Evolutionary conservation across 2,329 filamentous ascomycete species (phyloP).

Genomic region (Scytalidium lignicola): DNA sequence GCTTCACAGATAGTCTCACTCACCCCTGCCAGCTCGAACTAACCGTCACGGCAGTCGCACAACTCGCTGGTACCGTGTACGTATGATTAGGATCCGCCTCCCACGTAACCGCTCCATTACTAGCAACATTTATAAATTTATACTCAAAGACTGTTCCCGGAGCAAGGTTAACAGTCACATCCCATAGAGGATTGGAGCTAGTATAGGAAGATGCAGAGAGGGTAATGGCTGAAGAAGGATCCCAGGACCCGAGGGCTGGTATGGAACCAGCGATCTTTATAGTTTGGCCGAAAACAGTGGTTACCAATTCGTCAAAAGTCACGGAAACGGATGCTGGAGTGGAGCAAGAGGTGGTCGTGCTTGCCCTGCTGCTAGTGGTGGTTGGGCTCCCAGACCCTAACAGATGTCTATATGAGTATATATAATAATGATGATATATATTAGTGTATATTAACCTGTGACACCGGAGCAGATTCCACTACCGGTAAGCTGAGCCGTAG

Average conservation of each 20-base stretch:
- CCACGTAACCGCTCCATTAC: conserved; percentile 54
- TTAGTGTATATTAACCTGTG: conserved; percentile 15
- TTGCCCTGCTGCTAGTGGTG: conserved; percentile 13
- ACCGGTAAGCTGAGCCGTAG: conserved; percentile 27
- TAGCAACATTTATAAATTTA: conserved; percentile 60
- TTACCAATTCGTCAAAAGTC: conserved; percentile 55
- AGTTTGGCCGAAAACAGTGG: conserved; percentile 56
- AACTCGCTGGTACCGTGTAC: conserved; percentile 21
- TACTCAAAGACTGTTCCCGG: conserved; percentile 56
- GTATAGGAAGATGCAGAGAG: conserved; percentile 58
- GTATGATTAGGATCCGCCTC: conserved; percentile 46
- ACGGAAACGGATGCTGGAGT: conserved; percentile 47
- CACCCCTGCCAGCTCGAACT: conserved; percentile 4
- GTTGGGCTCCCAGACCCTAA: neutral
- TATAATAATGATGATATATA: conserved; percentile 3
- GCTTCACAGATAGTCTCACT: neutral
- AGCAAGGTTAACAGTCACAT: conserved; percentile 45
- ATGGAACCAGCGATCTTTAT: conserved; percentile 61
- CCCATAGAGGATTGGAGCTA: conserved; percentile 56
- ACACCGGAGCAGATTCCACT: conserved; percentile 30
- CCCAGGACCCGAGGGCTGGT: conserved; percentile 58
- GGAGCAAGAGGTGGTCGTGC: conserved; percentile 34
- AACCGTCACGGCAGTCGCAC: conserved; percentile 18
- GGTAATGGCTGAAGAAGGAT: conserved; percentile 45
- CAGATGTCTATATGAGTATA: neutral